Evolutionary conservation across 2,329 filamentous ascomycete species (phyloP), one percentile per base, ranked within the genome.

Genomic region (Decorospora gaudefroyi): DNA sequence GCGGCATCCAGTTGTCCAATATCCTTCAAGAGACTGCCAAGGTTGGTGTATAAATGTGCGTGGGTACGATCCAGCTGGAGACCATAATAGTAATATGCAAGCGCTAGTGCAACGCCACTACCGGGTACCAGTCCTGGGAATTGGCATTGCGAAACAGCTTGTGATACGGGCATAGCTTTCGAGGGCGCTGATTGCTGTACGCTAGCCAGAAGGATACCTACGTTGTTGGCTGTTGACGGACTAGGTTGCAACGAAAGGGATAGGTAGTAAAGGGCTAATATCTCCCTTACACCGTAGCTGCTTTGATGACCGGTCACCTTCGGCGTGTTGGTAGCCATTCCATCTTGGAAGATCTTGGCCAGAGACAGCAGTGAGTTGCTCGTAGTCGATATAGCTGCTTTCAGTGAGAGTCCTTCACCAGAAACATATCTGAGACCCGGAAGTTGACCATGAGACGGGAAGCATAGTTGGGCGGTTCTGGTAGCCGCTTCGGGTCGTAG

Each of bases 281-380:
- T 97, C 62, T 99, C 93, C 28, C 90, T 84, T 16, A 97, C 90
- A 1, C 90, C 87, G 30, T 86, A 85, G 2, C 84, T 80, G 42
- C 84, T 82, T 46, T 81, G 80, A 15, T 82, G 73, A 8, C 80
- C 74, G 3, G 63, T 53, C 8, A 79, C 76, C 15, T 78, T 76
- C 7, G 77, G 72, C 13, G 80, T 80, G 12, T 84, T 84, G 44
- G 82, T 90, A 2, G 92, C 90, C 83, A 96, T 92, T 19, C 88
- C 85, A 73, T 99, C 93, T 70, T 99, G 93, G 54, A 96, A 95
- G 23, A 99, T 99, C 71, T 99, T 99, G 15, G 93, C 93, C 27
- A 99, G 75, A 0, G 93, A 99, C 2, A 99, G 78, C 12, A 99
- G 76, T 0, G 92, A 95, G 66, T 99, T 99, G 69, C 93, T 97